These are phyloP conservation scores for Kwoniella pini DNA, from an alignment of 768 basidiomycete genomes.

Conservation along the genomic window DNA sequence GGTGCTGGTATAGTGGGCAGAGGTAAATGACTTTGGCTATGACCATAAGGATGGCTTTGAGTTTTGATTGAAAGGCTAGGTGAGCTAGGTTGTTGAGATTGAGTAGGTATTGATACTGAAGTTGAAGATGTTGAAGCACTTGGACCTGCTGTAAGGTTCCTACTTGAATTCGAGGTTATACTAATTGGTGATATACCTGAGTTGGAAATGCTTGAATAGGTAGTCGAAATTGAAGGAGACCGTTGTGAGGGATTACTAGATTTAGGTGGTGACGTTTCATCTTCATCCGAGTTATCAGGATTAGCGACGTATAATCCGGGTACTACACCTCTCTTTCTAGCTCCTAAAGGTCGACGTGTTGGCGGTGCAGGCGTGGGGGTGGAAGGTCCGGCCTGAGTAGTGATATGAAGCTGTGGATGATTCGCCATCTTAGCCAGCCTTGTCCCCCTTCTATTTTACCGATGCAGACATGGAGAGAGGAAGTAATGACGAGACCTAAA, in stretches of 20 bases:
- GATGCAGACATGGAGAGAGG: neutral
- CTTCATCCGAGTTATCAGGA: constrained; percentile 48
- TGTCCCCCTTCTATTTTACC: neutral
- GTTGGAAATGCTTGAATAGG: neutral
- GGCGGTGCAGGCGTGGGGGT: constrained; percentile 12
- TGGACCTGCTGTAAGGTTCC: constrained; percentile 13
- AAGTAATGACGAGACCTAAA: neutral
- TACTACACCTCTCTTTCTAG: constrained; percentile 25
- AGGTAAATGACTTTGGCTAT: constrained; percentile 6
- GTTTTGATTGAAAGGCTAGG: neutral
- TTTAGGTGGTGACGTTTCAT: constrained; percentile 17
- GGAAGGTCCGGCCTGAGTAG: constrained; percentile 21
- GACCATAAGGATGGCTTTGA: too few species aligned
- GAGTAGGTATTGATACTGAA: constrained; percentile 1
- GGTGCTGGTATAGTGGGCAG: constrained; percentile 43
- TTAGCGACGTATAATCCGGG: constrained; percentile 46
- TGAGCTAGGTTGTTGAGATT: neutral
- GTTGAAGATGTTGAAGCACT: neutral
- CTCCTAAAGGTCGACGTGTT: constrained; percentile 34
- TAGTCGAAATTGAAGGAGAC: constrained; percentile 18
- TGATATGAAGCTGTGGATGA: constrained; percentile 15
- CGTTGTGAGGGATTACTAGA: constrained; percentile 14
- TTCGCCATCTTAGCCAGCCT: constrained; percentile 4
- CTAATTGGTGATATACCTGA: constrained; percentile 26
- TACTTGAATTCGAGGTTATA: constrained; percentile 31